These are phyloP conservation scores for Penicillium subrubescens DNA, from an alignment of 495 filamentous ascomycete genomes.

Conservation along the genomic window DNA sequence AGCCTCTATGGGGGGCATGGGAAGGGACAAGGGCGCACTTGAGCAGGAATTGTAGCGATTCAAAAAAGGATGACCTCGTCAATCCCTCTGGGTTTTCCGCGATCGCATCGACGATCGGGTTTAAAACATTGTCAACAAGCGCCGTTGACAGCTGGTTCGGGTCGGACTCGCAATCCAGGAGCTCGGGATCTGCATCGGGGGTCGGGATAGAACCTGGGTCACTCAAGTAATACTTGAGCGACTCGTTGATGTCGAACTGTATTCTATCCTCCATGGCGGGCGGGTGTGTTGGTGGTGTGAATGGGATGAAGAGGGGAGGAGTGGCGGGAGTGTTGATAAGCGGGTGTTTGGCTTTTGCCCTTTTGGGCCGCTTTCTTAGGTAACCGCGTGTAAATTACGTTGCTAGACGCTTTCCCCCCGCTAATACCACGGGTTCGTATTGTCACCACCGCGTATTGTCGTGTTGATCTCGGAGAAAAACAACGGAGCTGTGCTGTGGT, in stretches of 20 bases:
- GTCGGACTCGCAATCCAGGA: slow-evolving; percentile 90
- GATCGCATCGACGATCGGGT: slow-evolving; percentile 91
- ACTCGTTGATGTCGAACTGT: slow-evolving; percentile 92
- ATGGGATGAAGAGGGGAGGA: slow-evolving; percentile 18
- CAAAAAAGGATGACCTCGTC: slow-evolving; percentile 73
- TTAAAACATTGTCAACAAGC: slow-evolving; percentile 80
- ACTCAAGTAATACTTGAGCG: slow-evolving; percentile 92
- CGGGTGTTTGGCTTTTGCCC: slow-evolving; percentile 38
- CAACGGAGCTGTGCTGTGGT: slow-evolving; percentile 7
- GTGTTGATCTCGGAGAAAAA: slow-evolving; percentile 23
- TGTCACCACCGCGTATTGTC: slow-evolving; percentile 8
- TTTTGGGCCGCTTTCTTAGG: slow-evolving; percentile 10
- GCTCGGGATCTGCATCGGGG: slow-evolving; percentile 80
- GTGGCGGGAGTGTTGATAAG: slow-evolving; percentile 28
- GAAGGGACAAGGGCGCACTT: slow-evolving; percentile 83
- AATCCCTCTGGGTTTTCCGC: slow-evolving; percentile 90
- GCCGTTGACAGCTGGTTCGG: slow-evolving; percentile 77
- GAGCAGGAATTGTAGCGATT: slow-evolving; percentile 91
- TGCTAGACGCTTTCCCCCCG: slow-evolving; percentile 2
- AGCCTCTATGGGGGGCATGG: slow-evolving; percentile 40
- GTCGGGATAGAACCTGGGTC: slow-evolving; percentile 82
- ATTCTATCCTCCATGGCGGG: slow-evolving; percentile 71
- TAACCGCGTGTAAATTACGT: slow-evolving; percentile 22
- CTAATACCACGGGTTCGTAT: not conserved
- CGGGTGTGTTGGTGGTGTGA: not conserved